Conservation (phyloP, 2,329 filamentous ascomycete genomes). For the Fusarium cyanostomum region DNA sequence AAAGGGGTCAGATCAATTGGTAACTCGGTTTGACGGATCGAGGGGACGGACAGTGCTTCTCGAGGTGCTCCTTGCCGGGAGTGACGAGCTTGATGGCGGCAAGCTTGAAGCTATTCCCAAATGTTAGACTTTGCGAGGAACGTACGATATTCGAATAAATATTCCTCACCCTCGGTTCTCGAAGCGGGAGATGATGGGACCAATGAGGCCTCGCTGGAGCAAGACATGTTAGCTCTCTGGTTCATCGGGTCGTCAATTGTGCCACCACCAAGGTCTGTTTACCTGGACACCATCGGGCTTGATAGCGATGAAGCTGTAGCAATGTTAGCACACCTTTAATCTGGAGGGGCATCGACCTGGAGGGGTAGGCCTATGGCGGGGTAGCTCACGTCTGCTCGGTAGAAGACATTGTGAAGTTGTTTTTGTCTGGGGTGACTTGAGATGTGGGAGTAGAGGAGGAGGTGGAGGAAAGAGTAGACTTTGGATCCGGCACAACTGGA, state of each 20-base stretch:
- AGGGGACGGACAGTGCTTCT: conserved; percentile 81
- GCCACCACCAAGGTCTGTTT: conserved; percentile 47
- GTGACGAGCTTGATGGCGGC: conserved; percentile 94
- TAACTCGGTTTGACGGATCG: conserved; percentile 8
- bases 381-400: conserved; percentile 84
- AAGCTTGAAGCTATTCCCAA: conserved; percentile 84
- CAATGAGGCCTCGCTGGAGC: conserved; percentile 89
- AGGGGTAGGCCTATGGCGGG: conserved; percentile 43
- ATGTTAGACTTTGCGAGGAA: conserved; percentile 22
- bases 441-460: conserved; percentile 43
- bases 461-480: conserved; percentile 32
- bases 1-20: conserved; percentile 43
- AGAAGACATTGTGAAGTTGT: conserved; percentile 69
- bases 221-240: conserved; percentile 38
- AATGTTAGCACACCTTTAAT: conserved; percentile 38
- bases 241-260: neutral
- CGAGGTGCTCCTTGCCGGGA: conserved; percentile 92
- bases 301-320: conserved; percentile 95
- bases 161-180: conserved; percentile 85
- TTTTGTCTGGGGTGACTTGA: conserved; percentile 41
- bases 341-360: conserved; percentile 34
- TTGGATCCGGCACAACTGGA: conserved; percentile 43
- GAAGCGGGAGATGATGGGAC: conserved; percentile 97
- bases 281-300: conserved; percentile 99
- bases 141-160: conserved; percentile 21